phyloP scores from a whole-genome alignment of 192 early-diverging fungal species.

The Coemansia sp. region DNA sequence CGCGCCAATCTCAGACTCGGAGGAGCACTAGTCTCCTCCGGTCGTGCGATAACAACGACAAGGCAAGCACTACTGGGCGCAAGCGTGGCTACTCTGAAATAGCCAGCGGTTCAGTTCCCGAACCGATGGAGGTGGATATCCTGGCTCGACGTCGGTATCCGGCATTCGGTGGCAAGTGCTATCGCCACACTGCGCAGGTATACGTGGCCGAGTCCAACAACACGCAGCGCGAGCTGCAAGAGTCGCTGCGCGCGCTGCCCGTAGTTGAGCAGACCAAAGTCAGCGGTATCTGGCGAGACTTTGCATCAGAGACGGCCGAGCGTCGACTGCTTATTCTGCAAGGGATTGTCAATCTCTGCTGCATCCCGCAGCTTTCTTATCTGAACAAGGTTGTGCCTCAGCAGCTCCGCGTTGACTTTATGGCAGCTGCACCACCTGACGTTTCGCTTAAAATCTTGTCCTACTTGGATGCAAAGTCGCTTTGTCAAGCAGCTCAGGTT shows the following conservation, averaged over 20 bases:
- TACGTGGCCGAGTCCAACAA: slow-evolving; percentile 49
- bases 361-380: slow-evolving; percentile 87
- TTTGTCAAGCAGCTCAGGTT: slow-evolving; percentile 92
- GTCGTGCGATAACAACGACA: slow-evolving; percentile 1
- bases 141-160: slow-evolving; percentile 45
- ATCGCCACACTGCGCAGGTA: slow-evolving; percentile 56
- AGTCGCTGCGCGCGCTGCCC: slow-evolving; percentile 66
- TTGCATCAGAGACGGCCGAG: slow-evolving; percentile 68
- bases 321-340: slow-evolving; percentile 71
- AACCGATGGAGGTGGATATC: slow-evolving; percentile 24
- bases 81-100: slow-evolving; percentile 47
- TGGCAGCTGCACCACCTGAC: slow-evolving; percentile 77
- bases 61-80: slow-evolving; percentile 15
- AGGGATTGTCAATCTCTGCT: slow-evolving; percentile 80
- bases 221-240: slow-evolving; percentile 48
- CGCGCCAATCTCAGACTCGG: background rate
- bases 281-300: slow-evolving; percentile 71
- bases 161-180: slow-evolving; percentile 57
- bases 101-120: slow-evolving; percentile 6
- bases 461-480: slow-evolving; percentile 88
- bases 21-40: slow-evolving; percentile 8
- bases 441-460: slow-evolving; percentile 84
- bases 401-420: slow-evolving; percentile 82
- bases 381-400: slow-evolving; percentile 71
- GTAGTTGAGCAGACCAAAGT: slow-evolving; percentile 64